These are phyloP conservation scores for Epichloe coenophiala DNA, from an alignment of 2,329 filamentous ascomycete genomes.

Conservation along the genomic window DNA sequence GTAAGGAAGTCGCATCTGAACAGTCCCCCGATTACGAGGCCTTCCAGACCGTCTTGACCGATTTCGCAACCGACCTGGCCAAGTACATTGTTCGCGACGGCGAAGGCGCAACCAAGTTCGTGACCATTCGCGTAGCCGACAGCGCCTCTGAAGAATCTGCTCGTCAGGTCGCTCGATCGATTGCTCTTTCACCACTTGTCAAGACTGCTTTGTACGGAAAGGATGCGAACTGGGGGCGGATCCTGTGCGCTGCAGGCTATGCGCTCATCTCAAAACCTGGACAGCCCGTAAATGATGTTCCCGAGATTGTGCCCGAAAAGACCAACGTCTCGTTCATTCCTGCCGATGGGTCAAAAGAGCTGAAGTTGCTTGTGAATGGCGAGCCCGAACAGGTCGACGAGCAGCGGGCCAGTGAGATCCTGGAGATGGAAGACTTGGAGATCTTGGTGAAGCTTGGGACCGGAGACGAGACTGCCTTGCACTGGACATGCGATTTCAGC, in stretches of 20 bases:
- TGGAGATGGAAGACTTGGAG: constrained; percentile 66
- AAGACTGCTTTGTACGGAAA: constrained; percentile 96
- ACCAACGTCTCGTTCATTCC: constrained; percentile 73
- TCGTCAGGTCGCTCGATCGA: constrained; percentile 69
- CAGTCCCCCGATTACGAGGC: constrained; percentile 50
- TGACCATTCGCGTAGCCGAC: constrained; percentile 75
- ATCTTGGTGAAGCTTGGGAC: constrained; percentile 63
- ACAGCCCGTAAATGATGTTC: constrained; percentile 42
- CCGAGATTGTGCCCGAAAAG: constrained; percentile 51
- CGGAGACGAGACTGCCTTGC: constrained; percentile 52
- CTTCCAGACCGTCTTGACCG: constrained; percentile 57
- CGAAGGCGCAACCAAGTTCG: constrained; percentile 96
- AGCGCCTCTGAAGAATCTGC: constrained; percentile 57
- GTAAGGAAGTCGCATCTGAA: constrained; percentile 43
- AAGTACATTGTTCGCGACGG: constrained; percentile 92
- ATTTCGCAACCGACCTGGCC: constrained; percentile 71
- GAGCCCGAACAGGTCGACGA: constrained; percentile 74
- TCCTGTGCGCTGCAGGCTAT: constrained; percentile 89
- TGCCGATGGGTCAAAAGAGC: constrained; percentile 59
- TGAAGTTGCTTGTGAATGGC: constrained; percentile 64
- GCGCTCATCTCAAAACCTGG: constrained; percentile 47
- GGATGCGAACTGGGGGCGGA: constrained; percentile 97
- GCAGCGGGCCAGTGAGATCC: constrained; percentile 59
- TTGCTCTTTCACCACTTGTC: constrained; percentile 83
- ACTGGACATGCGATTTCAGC: constrained; percentile 80